These are phyloP conservation scores for Syzygium syzygioides DNA, from an alignment of 441 rosid genomes.

Conservation along the genomic window DNA sequence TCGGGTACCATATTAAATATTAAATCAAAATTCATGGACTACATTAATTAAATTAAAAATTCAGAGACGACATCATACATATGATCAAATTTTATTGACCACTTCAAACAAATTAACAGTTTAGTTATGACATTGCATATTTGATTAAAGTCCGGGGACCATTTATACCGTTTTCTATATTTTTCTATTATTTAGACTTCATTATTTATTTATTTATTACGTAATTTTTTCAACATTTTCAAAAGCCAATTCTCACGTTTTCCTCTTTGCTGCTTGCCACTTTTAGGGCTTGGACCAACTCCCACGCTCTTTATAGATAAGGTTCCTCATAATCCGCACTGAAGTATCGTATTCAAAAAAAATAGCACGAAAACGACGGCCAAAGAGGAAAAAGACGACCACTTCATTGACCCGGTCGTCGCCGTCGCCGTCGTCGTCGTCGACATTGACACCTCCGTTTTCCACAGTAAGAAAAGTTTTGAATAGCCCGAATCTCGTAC, in stretches of 20 bases:
- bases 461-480: background rate
- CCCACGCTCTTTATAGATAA: background rate
- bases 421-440: background rate
- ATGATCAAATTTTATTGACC: rapidly evolving
- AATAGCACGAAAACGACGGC: background rate
- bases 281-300: background rate
- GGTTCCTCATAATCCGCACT: background rate
- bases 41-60: background rate
- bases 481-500: background rate
- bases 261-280: background rate
- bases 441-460: background rate
- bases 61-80: rapidly evolving
- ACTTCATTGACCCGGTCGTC: background rate
- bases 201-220: background rate
- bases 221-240: background rate
- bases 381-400: background rate
- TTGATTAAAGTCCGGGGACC: rapidly evolving
- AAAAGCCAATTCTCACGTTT: background rate
- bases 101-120: background rate
- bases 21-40: rapidly evolving
- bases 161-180: background rate
- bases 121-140: rapidly evolving
- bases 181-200: background rate
- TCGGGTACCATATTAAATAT: rapidly evolving
- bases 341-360: background rate